Evolutionary conservation across 2,329 filamentous ascomycete genomes (phyloP).

Genomic region (Ascochyta clinopodiicola): DNA sequence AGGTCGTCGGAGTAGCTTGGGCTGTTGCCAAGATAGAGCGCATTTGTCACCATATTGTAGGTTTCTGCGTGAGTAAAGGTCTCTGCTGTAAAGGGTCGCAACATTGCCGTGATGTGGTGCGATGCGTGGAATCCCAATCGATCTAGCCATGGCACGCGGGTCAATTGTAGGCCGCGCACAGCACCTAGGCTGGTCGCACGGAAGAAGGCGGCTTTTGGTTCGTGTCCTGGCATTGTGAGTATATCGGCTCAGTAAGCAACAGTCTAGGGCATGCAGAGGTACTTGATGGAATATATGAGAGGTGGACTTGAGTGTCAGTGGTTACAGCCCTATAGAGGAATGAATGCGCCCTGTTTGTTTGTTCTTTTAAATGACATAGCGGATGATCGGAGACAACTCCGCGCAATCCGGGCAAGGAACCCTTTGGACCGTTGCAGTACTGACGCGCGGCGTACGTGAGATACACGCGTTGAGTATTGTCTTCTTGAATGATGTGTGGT

Average conservation of each 20-base stretch:
- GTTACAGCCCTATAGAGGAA: neutral
- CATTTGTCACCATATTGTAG: constrained; percentile 10
- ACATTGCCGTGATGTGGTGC: constrained; percentile 8
- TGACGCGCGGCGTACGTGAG: neutral
- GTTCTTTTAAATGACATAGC: neutral
- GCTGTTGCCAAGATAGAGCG: constrained; percentile 12
- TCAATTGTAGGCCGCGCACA: constrained; percentile 6
- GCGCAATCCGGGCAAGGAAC: neutral
- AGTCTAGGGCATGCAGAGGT: neutral
- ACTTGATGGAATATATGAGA: neutral
- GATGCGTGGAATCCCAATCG: constrained; percentile 12
- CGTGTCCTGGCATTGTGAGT: neutral
- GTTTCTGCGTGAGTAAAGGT: constrained; percentile 6
- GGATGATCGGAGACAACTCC: constrained; percentile 4
- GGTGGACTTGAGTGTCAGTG: neutral
- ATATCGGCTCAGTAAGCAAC: no score
- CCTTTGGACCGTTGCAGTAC: neutral
- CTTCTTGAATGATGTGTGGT: neutral
- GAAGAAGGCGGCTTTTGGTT: constrained; percentile 9
- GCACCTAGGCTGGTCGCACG: constrained; percentile 11
- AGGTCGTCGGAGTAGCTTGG: constrained; percentile 8
- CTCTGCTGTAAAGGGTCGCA: constrained; percentile 4
- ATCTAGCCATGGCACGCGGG: constrained; percentile 14
- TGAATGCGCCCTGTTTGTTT: constrained; percentile 1
- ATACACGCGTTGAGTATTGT: neutral